Base-by-base conservation (phyloP, 163 green algal species). In the Chlorella variabilis region DNA sequence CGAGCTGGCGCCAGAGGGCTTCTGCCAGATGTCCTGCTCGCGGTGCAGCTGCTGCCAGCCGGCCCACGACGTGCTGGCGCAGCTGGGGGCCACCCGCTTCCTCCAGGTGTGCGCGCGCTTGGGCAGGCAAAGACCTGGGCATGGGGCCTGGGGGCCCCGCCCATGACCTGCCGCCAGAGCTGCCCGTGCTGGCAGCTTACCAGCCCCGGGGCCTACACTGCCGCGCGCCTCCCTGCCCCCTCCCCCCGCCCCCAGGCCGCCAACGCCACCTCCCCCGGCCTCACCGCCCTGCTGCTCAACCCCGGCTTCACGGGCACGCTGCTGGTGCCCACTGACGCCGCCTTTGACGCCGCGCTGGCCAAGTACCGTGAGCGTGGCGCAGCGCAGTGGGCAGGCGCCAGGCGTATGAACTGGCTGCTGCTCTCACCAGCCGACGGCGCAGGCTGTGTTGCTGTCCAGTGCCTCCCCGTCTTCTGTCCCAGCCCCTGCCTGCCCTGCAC, bases 1-100 rank as follows among this genome's bases (percentile, higher is more conserved):
- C 4, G 77, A 83, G 65, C 65, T 83, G 66, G 49, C 77, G 1
- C 77, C 77, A 27, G 66, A 83, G 49, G 78, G 81, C 18, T 89
- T 85, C 62, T 89, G 85, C 73, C 77, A 86, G 71, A 85, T 89
- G 21, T 78, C 42, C 48, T 89, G 85, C 81, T 58, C 31, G 58
- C 62, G 81, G 39, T 89, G 85, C 77, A 84, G 83, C 65, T 89
- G 85, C 81, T 89, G 85, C 77, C 5, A 56, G 33, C 23, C 76
- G 21, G 54, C 71, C 18, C 38, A 4, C 7, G 75, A 87, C 25
- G 34, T 86, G 23, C 62, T 85, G 33, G 20, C 38, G 29, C 48
- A 8, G 25, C 77, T 83, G 51, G 51, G 51, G 0, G 82, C 48
- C 38, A 83, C 45, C 15, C 58, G 71, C 25, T 89, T 89, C 76